Evolutionary conservation across 2,329 filamentous ascomycete species (phyloP).

Genomic region (Alternaria infectoria): DNA sequence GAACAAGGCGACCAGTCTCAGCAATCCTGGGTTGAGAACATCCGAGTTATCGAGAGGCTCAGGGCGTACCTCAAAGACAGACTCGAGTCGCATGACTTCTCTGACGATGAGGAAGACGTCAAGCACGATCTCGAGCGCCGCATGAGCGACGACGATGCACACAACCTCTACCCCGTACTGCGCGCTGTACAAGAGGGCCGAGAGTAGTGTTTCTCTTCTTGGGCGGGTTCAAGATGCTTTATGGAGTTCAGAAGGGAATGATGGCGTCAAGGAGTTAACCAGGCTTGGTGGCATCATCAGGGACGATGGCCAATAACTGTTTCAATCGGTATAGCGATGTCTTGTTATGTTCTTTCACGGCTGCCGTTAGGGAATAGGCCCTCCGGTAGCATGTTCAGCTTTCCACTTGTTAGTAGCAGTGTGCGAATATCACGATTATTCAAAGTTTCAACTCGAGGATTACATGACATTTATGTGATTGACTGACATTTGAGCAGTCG

Average conservation of each 20-base stretch:
- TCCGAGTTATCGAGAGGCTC: slow-evolving; percentile 67
- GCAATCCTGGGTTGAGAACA: slow-evolving; percentile 67
- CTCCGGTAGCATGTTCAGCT: slow-evolving; percentile 10
- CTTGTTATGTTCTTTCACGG: slow-evolving; percentile 12
- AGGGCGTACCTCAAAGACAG: slow-evolving; percentile 63
- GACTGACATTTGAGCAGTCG: not conserved
- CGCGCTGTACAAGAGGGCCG: slow-evolving; percentile 49
- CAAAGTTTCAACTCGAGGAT: slow-evolving; percentile 2
- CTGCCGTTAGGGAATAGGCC: slow-evolving; percentile 13
- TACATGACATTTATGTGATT: not conserved
- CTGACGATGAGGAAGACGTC: slow-evolving; percentile 43
- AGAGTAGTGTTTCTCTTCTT: slow-evolving; percentile 28
- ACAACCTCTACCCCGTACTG: slow-evolving; percentile 50
- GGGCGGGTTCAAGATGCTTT: slow-evolving; percentile 7
- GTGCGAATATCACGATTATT: slow-evolving; percentile 21
- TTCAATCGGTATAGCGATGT: slow-evolving; percentile 14
- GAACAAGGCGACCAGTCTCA: slow-evolving; percentile 50
- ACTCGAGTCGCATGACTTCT: slow-evolving; percentile 59
- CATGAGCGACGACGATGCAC: slow-evolving; percentile 48
- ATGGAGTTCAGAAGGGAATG: slow-evolving; percentile 17
- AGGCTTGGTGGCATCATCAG: not conserved
- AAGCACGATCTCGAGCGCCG: slow-evolving; percentile 34
- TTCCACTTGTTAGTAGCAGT: slow-evolving; percentile 14
- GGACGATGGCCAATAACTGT: slow-evolving; percentile 8
- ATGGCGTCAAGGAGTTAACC: slow-evolving; percentile 22